Conservation (phyloP, 345 rosid species). For the Brassica napus region DNA sequence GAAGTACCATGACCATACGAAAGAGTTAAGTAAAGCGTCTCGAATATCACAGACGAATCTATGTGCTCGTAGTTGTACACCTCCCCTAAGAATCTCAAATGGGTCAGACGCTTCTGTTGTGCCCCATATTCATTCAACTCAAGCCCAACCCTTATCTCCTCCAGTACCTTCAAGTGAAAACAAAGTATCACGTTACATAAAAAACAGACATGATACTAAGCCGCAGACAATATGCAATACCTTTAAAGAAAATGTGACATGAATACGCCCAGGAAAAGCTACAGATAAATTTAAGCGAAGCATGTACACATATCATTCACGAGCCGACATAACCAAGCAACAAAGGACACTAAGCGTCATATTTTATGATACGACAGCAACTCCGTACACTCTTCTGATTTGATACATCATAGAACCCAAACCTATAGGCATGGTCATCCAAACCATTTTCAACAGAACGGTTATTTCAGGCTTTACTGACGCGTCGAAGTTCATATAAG, state of each 20-base stretch:
- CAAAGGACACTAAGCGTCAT: neutral
- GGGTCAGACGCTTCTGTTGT: too few relatives aligned
- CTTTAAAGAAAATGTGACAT: slow-evolving; percentile 13
- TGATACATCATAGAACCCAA: neutral
- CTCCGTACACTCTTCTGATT: slow-evolving; percentile 6
- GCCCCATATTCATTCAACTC: slow-evolving; percentile 93
- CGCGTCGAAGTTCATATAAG: slow-evolving; percentile 15
- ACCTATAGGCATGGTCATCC: slow-evolving; percentile 18
- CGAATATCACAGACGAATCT: slow-evolving; percentile 96
- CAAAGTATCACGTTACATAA: slow-evolving; percentile 14
- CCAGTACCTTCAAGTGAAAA: slow-evolving; percentile 74
- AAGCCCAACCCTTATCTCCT: slow-evolving; percentile 93
- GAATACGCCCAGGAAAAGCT: slow-evolving; percentile 14
- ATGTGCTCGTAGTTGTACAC: slow-evolving; percentile 96
- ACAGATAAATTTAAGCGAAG: neutral
- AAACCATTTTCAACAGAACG: slow-evolving; percentile 13
- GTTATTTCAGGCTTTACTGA: slow-evolving; percentile 13
- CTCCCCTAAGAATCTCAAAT: too few relatives aligned
- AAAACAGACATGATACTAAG: neutral
- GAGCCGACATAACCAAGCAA: slow-evolving; percentile 10
- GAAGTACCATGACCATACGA: slow-evolving; percentile 74
- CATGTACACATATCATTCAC: neutral
- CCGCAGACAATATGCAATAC: neutral
- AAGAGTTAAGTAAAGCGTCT: slow-evolving; percentile 83
- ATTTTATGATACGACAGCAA: neutral